Percentiles rank a stretch among this genome's conserved stretches.
phyloP scores from a whole-genome alignment of 495 filamentous ascomycete species.

The Aspergillus kassunensis region DNA sequence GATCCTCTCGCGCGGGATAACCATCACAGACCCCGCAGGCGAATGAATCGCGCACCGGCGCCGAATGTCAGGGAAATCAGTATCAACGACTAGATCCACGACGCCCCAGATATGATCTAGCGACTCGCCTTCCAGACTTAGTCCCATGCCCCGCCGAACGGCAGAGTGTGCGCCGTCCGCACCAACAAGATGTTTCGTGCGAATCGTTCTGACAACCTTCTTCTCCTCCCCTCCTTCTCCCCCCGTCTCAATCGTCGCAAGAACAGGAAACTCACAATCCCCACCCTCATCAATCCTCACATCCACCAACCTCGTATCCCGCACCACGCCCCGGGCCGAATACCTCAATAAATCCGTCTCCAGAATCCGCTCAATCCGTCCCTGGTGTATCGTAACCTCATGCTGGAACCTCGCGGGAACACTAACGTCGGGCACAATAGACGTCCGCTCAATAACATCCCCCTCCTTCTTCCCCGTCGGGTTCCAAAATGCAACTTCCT shows the following conservation, averaged over 20 bases:
- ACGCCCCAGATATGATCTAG: conserved; percentile 65
- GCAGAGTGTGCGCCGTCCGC: conserved; percentile 65
- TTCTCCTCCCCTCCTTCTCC: conserved; percentile 11
- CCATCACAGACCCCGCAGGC: conserved; percentile 62
- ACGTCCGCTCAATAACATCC: conserved; percentile 49
- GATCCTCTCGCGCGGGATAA: conserved; percentile 63
- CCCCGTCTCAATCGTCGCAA: conserved; percentile 40
- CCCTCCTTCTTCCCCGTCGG: conserved; percentile 41
- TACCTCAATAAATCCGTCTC: conserved; percentile 50
- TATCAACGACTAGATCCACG: conserved; percentile 61
- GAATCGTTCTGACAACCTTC: conserved; percentile 40
- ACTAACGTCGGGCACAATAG: conserved; percentile 42
- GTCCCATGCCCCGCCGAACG: conserved; percentile 55
- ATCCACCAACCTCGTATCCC: conserved; percentile 49
- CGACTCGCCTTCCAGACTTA: conserved; percentile 57
- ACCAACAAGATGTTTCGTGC: conserved; percentile 63
- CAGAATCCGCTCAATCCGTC: conserved; percentile 58
- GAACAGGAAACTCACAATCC: conserved; percentile 47
- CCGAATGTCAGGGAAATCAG: conserved; percentile 69
- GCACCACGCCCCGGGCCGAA: conserved; percentile 48
- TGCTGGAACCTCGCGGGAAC: conserved; percentile 47
- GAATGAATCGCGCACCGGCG: conserved; percentile 64
- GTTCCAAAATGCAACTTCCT: conserved; percentile 48
- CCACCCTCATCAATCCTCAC: conserved; percentile 55
- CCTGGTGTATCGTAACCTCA: conserved; percentile 59